Evolutionary conservation across 805 yeast genomes (phyloP), one percentile per base, ranked within the genome.

Genomic region (Wickerhamiella occidentalis): DNA sequence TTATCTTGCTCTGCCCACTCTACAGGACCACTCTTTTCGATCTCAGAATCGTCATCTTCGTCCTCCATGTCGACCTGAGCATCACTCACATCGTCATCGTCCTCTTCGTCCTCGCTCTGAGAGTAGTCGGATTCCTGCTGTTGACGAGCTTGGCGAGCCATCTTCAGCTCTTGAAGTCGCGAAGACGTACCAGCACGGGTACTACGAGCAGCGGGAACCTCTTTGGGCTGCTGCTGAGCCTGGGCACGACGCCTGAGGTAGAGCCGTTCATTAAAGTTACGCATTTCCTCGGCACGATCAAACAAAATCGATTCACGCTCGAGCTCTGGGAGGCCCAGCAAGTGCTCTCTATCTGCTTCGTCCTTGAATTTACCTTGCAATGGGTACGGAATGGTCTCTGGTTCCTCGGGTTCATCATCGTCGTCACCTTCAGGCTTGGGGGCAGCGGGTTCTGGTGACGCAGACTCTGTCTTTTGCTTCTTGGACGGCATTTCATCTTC

Each of bases 281-380:
- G 95, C 79, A 85, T 77, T 54, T 85, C 94, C 66, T 87, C 96
- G 7, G 85, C 77, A 66, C 99, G 85, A 50, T 90, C 97, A 58
- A 85, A 92, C 50, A 92, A 74, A 50, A 87, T 77, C 57, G 83
- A 80, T 69, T 92, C 98, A 61, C 97, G 82, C 60, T 85, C 85
- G 64, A 92, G 77, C 70, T 92, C 98, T 50, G 90, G 94, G 79
- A 92, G 74, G 0, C 71, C 62, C 44, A 73, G 51, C 12, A 61
- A 69, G 49, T 70, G 65, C 1, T 68, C 78, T 52, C 85, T 75
- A 66, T 92, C 99, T 7, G 69, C 72, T 48, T 79, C 95, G 64
- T 87, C 82, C 59, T 80, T 84, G 69, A 80, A 92, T 60, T 85
- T 86, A 6, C 95, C 95, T 61, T 87, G 96, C 48, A 90, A 66